phyloP scores from a whole-genome alignment of 148 eudicot species.

The Polygonum maritimum region DNA sequence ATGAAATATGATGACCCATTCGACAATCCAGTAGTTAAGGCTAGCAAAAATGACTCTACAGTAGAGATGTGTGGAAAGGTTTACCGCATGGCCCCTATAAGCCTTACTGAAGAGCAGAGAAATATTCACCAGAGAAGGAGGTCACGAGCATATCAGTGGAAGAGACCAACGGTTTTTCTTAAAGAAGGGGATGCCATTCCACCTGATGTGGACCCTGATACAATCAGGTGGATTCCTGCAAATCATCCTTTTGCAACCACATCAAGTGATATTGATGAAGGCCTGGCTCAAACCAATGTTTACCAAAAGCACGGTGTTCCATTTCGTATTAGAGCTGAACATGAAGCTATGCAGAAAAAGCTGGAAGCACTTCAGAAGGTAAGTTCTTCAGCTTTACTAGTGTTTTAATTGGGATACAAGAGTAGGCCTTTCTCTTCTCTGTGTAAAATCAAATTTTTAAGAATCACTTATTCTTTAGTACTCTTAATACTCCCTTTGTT shows the following conservation, averaged over 20 bases:
- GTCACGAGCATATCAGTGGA: conserved; percentile 98
- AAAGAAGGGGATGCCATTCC: conserved; percentile 95
- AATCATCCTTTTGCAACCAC: conserved; percentile 99
- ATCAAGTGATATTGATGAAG: conserved; percentile 80
- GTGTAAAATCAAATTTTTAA: background rate
- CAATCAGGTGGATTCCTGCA: conserved; percentile 96
- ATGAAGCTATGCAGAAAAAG: conserved; percentile 90
- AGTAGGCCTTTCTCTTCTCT: background rate
- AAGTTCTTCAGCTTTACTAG: conserved; percentile 20
- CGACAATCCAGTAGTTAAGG: conserved; percentile 85
- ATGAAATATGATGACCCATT: conserved; percentile 96
- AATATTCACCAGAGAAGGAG: conserved; percentile 83
- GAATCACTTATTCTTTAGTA: background rate
- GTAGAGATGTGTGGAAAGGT: conserved; percentile 99
- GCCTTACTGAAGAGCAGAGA: conserved; percentile 76
- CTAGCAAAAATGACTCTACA: conserved; percentile 57
- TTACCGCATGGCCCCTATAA: conserved; percentile 78
- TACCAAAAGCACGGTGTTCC: conserved; percentile 96
- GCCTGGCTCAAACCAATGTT: conserved; percentile 86
- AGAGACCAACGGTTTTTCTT: conserved; percentile 82
- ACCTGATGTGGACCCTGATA: conserved; percentile 90
- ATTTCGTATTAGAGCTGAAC: conserved; percentile 94
- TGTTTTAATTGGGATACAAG: background rate
- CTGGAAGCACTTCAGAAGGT: conserved; percentile 89
- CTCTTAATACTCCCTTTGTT: background rate